A percentile compares a stretch with the other conserved stretches of the same genome.
phyloP scores from a whole-genome alignment of 2,329 filamentous ascomycete genomes.

The Alternaria conjuncta region DNA sequence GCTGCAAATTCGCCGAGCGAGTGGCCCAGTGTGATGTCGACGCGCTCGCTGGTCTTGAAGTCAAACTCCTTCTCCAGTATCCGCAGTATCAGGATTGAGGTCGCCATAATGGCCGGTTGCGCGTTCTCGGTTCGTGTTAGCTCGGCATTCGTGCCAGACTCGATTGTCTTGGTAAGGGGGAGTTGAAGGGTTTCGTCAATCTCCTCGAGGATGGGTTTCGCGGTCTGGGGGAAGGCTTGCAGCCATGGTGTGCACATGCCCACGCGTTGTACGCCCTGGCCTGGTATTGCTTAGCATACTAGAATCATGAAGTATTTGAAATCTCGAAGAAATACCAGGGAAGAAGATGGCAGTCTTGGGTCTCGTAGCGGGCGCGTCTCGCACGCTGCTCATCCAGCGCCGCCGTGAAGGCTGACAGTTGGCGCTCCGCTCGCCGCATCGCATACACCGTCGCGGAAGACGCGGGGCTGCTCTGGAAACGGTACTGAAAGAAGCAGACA shows the following conservation, averaged over 20 bases:
- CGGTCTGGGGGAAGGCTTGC: slow-evolving; percentile 80
- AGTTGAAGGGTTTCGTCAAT: slow-evolving; percentile 80
- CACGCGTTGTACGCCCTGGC: slow-evolving; percentile 87
- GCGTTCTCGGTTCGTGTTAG: slow-evolving; percentile 86
- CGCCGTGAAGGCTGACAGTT: slow-evolving; percentile 7
- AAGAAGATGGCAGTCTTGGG: slow-evolving; percentile 51
- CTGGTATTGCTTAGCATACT: slow-evolving; percentile 53
- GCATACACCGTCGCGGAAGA: slow-evolving; percentile 23
- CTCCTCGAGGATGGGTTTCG: slow-evolving; percentile 78
- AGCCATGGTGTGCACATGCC: slow-evolving; percentile 89
- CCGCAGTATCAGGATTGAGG: slow-evolving; percentile 85
- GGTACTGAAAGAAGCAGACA: slow-evolving; percentile 22
- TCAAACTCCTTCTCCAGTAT: slow-evolving; percentile 85
- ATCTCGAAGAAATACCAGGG: slow-evolving; percentile 30
- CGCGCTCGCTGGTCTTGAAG: slow-evolving; percentile 72
- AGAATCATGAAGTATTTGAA: no score
- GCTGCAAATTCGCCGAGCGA: slow-evolving; percentile 93
- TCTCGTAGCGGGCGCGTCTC: slow-evolving; percentile 27
- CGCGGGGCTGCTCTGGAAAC: slow-evolving; percentile 18
- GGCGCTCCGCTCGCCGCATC: slow-evolving; percentile 21
- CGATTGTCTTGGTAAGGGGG: slow-evolving; percentile 78
- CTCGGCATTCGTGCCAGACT: slow-evolving; percentile 75
- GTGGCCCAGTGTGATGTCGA: slow-evolving; percentile 87
- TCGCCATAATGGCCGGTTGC: slow-evolving; percentile 96
- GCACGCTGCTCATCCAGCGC: slow-evolving; percentile 42